Evolutionary conservation across 2,329 filamentous ascomycete species (phyloP), one percentile per base, ranked within the genome.

Genomic region (Botrytis fabae): DNA sequence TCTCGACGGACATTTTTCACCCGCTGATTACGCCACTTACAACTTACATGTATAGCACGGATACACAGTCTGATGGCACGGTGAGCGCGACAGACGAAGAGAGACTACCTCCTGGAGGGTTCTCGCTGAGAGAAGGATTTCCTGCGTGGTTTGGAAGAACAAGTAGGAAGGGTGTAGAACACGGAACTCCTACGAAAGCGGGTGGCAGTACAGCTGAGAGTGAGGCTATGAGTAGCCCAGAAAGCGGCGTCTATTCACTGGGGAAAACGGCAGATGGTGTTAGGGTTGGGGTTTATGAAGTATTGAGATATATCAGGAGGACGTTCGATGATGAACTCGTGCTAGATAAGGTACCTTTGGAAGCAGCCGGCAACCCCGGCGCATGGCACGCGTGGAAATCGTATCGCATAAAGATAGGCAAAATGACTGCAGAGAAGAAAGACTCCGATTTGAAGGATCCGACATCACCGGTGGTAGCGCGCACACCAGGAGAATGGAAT

Each of bases 361-460:
- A 94, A 76, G 93, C 93, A 28, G 94, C 95, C 0, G 95, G 93
- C 1, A 97, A 98, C 78, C 90, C 93, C 4, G 93, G 94, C 10
- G 96, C 95, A 35, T 98, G 94, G 92, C 93, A 97, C 83, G 95
- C 95, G 7, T 98, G 95, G 95, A 88, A 90, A 78, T 89, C 92
- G 10, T 88, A 95, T 81, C 89, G 91, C 72, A 84, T 81, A 78
- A 78, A 87, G 82, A 78, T 82, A 74, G 84, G 84, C 22, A 73
- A 74, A 40, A 73, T 74, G 38, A 70, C 54, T 74, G 73, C 74
- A 74, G 71, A 75, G 74, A 71, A 74, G 16, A 73, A 60, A 72
- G 48, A 65, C 16, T 7, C 28, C 22, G 25, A 64, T 38, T 28
- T 64, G 22, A 48, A 70, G 35, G 68, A 70, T 44, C 28, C 68